These are phyloP conservation scores for Conticribra weissflogii DNA, from an alignment of 108 stramenopile species.

Conservation along the genomic window DNA sequence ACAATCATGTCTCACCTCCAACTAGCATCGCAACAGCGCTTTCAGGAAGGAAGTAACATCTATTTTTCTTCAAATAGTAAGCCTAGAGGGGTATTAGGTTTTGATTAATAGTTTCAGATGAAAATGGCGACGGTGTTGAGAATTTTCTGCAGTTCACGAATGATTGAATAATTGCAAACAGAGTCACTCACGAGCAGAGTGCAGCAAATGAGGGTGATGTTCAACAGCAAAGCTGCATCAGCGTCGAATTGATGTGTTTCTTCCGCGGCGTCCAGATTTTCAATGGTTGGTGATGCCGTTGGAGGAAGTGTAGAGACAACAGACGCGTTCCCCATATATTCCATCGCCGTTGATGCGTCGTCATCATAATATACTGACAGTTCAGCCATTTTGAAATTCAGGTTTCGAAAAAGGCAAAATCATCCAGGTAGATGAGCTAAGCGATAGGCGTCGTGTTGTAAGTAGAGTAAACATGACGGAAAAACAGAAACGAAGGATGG, in stretches of 20 bases:
- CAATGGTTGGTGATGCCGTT: constrained; percentile 25
- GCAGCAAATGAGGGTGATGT: constrained; percentile 79
- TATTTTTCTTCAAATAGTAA: constrained; percentile 74
- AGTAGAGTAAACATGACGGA: too few relatives aligned
- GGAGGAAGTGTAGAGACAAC: constrained; percentile 1
- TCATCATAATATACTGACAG: too few relatives aligned
- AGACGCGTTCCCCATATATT: too few relatives aligned
- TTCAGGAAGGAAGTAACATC: constrained; percentile 82
- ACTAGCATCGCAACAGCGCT: constrained; percentile 77
- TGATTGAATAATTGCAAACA: not conserved
- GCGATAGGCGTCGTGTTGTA: too few relatives aligned
- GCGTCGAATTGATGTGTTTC: constrained; percentile 85
- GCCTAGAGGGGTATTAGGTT: constrained; percentile 6
- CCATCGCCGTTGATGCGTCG: too few relatives aligned
- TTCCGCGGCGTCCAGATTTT: constrained; percentile 53
- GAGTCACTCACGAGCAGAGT: constrained; percentile 54
- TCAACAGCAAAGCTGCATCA: constrained; percentile 64
- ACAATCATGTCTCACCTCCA: too few relatives aligned
- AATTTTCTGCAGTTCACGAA: not conserved
- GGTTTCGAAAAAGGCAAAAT: too few relatives aligned
- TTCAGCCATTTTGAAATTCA: too few relatives aligned
- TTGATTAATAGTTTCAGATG: not conserved
- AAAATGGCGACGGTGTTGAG: not conserved
- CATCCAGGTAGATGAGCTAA: too few relatives aligned
- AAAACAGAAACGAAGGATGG: too few relatives aligned